phyloP scores from a whole-genome alignment of 805 yeast genomes.

The Candida nemodendra region DNA sequence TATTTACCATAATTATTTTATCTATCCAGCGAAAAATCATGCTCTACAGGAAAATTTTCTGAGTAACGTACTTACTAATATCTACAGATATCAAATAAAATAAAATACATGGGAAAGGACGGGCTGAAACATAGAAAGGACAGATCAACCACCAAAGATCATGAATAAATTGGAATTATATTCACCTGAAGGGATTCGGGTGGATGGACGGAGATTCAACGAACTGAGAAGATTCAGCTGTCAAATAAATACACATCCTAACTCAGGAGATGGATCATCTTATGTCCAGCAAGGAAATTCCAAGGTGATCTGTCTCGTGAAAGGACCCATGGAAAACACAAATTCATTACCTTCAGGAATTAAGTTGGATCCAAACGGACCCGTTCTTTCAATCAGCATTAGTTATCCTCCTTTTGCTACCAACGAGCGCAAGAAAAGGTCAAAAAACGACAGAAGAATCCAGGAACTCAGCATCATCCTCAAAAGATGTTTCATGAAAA shows the following conservation, averaged over 20 bases:
- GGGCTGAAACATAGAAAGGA: too few relatives aligned
- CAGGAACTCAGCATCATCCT: slow-evolving; percentile 65
- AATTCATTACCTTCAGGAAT: slow-evolving; percentile 52
- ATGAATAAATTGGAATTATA: slow-evolving; percentile 67
- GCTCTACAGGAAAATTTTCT: too few relatives aligned
- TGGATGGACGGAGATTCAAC: slow-evolving; percentile 94
- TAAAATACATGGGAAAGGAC: too few relatives aligned
- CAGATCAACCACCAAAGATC: too few relatives aligned
- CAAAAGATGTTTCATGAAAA: slow-evolving; percentile 69
- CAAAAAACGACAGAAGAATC: slow-evolving; percentile 65
- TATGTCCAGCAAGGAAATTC: slow-evolving; percentile 91
- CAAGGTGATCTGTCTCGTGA: slow-evolving; percentile 78
- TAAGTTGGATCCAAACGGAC: slow-evolving; percentile 50
- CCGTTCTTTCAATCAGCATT: slow-evolving; percentile 62
- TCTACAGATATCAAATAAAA: slow-evolving; percentile 1
- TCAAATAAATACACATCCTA: slow-evolving; percentile 83
- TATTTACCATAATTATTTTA: too few relatives aligned
- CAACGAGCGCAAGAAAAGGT: slow-evolving; percentile 66
- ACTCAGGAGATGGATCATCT: slow-evolving; percentile 87
- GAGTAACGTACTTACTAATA: slow-evolving; percentile 1
- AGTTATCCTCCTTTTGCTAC: slow-evolving; percentile 81
- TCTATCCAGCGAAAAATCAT: too few relatives aligned
- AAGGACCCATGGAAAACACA: slow-evolving; percentile 76
- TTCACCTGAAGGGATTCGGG: slow-evolving; percentile 91
- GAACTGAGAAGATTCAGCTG: slow-evolving; percentile 83